Conservation (phyloP, 176 grass and related monocot genomes). For the Juncus effusus region DNA sequence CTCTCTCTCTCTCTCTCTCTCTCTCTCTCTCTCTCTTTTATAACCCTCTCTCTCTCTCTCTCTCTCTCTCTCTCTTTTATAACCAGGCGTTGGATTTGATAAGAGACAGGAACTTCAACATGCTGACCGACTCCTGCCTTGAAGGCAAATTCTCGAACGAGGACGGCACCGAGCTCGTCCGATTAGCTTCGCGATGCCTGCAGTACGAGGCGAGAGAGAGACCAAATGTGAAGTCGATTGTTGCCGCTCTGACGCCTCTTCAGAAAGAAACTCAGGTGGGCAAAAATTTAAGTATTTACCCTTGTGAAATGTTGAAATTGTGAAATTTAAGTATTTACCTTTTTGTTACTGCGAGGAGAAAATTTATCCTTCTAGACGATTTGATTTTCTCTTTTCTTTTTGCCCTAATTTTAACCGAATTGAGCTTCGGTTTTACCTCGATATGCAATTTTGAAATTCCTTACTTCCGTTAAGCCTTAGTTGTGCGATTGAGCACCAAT, state of each 20-base stretch:
- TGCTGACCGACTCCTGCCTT: slow-evolving; percentile 91
- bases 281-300: slow-evolving; percentile 19
- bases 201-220: slow-evolving; percentile 94
- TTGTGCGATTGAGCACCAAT: too few relatives aligned
- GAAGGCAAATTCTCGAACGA: slow-evolving; percentile 98
- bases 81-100: slow-evolving; percentile 95
- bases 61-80: neutral
- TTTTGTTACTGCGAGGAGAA: too few relatives aligned
- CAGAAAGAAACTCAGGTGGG: slow-evolving; percentile 86
- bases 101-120: slow-evolving; percentile 92
- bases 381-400: too few relatives aligned
- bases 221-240: slow-evolving; percentile 83
- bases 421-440: too few relatives aligned
- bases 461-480: too few relatives aligned
- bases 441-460: too few relatives aligned
- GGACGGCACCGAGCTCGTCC: slow-evolving; percentile 91
- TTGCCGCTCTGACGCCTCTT: slow-evolving; percentile 73
- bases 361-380: too few relatives aligned
- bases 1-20: too few relatives aligned
- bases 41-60: too few relatives aligned
- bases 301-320: neutral
- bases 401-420: too few relatives aligned
- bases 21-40: too few relatives aligned
- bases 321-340: too few relatives aligned
- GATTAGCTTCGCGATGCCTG: slow-evolving; percentile 92